phyloP scores from a whole-genome alignment of 768 basidiomycete genomes.

The Calocybe indica region DNA sequence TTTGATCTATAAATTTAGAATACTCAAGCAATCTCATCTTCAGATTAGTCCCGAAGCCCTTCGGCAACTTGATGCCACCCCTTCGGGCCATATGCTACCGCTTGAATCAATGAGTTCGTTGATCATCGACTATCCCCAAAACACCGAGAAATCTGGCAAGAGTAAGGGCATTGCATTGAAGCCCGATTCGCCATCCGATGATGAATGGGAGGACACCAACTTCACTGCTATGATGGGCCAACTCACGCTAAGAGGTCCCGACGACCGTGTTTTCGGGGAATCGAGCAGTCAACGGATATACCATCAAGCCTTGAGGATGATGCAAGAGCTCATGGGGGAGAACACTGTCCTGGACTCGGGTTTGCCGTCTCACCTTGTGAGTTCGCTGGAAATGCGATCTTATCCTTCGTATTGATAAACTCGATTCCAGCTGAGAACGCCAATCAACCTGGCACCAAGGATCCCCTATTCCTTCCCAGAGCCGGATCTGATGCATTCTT shows the following conservation, averaged over 20 bases:
- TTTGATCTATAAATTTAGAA: not conserved
- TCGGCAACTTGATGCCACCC: not conserved
- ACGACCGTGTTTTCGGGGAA: not conserved
- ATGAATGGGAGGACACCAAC: not conserved
- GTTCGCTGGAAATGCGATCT: not conserved
- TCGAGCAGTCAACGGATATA: not conserved
- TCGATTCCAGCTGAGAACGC: conserved; percentile 20
- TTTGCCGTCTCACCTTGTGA: not conserved
- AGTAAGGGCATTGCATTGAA: not conserved
- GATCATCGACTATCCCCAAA: not conserved
- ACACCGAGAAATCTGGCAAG: not conserved
- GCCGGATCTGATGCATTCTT: conserved; percentile 37
- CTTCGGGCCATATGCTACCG: not conserved
- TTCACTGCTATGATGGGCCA: not conserved
- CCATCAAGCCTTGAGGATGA: conserved; percentile 21
- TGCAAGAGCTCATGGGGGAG: conserved; percentile 41
- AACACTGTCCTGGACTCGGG: conserved; percentile 10
- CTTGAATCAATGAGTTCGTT: not conserved
- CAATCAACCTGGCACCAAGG: conserved; percentile 6
- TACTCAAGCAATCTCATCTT: not conserved
- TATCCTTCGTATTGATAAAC: not conserved
- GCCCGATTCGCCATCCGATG: not conserved
- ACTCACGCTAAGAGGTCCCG: not conserved
- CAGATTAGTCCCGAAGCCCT: conserved; percentile 49
- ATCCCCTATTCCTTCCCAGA: conserved; percentile 36